Percentiles rank a stretch among this genome's conserved stretches.
Conservation (phyloP, 371 early-diverging fungal genomes). For the Mucor mucedo region DNA sequence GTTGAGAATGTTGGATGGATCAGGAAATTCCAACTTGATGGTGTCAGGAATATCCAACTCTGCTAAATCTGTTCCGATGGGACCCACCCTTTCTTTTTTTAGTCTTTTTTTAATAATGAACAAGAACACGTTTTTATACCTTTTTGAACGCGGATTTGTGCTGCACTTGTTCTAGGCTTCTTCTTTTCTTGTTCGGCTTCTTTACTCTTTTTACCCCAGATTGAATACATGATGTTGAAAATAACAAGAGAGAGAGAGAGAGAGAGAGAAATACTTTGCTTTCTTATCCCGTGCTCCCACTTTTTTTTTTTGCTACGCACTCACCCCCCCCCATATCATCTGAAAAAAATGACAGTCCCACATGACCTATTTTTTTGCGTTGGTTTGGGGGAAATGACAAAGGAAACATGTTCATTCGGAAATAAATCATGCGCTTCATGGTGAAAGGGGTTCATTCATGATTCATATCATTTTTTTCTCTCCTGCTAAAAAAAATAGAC, state of each 20-base stretch:
- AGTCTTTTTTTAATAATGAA: not conserved
- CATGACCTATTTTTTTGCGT: no score
- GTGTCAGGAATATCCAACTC: slow-evolving; percentile 86
- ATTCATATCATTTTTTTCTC: no score
- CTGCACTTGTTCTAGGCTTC: slow-evolving; percentile 87
- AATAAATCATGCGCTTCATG: no score
- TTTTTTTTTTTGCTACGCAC: no score
- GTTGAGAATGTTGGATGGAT: slow-evolving; percentile 83
- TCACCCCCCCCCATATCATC: no score
- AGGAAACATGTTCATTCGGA: no score
- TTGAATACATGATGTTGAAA: slow-evolving; percentile 36
- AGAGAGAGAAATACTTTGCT: not conserved
- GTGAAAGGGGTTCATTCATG: no score
- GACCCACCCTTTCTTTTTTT: not conserved
- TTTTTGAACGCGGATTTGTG: slow-evolving; percentile 92
- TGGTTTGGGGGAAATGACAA: no score
- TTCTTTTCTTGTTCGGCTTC: slow-evolving; percentile 76
- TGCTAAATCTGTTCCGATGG: slow-evolving; percentile 72
- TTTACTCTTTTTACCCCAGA: slow-evolving; percentile 88
- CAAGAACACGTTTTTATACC: slow-evolving; percentile 50
- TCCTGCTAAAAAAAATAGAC: no score
- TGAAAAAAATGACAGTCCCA: no score
- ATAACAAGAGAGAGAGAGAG: not conserved
- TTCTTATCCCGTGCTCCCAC: no score
- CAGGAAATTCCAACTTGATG: slow-evolving; percentile 79